Evolutionary conservation across 441 rosid species (phyloP), one percentile per base, ranked within the genome.

Genomic region (Erodium chrysanthum): DNA sequence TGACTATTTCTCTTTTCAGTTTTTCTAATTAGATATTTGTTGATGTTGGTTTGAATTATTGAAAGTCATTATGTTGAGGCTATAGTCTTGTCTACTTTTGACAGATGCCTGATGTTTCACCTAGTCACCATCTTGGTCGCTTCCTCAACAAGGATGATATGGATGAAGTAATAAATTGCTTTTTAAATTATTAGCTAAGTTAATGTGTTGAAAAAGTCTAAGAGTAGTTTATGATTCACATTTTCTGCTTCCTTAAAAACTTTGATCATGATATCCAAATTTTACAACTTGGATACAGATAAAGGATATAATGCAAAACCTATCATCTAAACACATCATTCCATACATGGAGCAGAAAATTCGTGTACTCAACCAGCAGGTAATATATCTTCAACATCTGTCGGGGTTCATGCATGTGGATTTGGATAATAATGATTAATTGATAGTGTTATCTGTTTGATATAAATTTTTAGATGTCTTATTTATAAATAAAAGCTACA

Each of bases 321-420:
- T 95, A 75, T 77, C 99, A 62, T 90, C 99, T 69, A 95, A 89
- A 72, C 86, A 87, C 77, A 75, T 90, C 72, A 92, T 95, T 82
- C 99, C 99, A 58, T 88, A 84, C 82, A 90, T 95, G 98, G 99
- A 95, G 85, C 92, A 90, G 79, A 90, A 86, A 85, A 88, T 95
- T 46, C 93, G 97, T 63, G 76, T 83, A 68, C 92, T 95, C 72
- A 92, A 95, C 81, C 93, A 87, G 76, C 96, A 95, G 97, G 98
- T 89, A 74, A 27, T 66, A 59, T 71, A 68, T 59, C 72, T 71
- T 70, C 42, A 25, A 44, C 44, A 1, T 31, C 60, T 63, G 56
- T 75, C 67, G 59, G 48, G 23, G 68, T 63, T 74, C 67, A 21
- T 48, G 40, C 31, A 59, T 25, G 40, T 66, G 66, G 25, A 20